A percentile compares a stretch with the other conserved stretches of the same genome.
Evolutionary conservation across 1,284 basidiomycete species (phyloP).

Genomic region (Erythrobasidium hasegawianum): DNA sequence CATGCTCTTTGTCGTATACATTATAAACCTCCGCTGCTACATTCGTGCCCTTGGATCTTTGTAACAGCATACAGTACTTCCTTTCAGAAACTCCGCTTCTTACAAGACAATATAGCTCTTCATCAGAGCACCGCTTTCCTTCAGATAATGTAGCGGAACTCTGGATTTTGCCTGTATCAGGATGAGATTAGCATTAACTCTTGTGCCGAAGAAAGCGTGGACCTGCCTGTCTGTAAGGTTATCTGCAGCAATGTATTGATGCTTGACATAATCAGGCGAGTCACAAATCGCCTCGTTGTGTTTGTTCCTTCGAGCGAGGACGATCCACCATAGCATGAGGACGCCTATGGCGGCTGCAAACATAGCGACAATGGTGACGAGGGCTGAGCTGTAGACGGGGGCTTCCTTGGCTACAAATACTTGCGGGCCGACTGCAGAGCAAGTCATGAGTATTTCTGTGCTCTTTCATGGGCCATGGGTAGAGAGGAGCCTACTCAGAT

Average conservation of each 20-base stretch:
- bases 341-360: background rate
- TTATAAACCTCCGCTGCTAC: too few species aligned
- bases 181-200: too few species aligned
- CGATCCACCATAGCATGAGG: background rate
- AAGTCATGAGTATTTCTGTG: background rate
- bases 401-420: background rate
- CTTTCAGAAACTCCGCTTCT: too few species aligned
- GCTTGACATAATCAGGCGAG: background rate
- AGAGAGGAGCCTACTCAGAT: background rate
- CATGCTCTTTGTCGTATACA: too few species aligned
- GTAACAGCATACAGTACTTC: too few species aligned
- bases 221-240: background rate
- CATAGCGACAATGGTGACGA: background rate
- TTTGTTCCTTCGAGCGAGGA: background rate
- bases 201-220: background rate
- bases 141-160: too few species aligned
- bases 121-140: too few species aligned
- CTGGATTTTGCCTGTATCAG: too few species aligned
- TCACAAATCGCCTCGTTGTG: background rate
- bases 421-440: background rate
- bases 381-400: background rate
- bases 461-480: too few species aligned
- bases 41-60: too few species aligned
- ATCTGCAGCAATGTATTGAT: background rate
- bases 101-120: too few species aligned